Conservation (phyloP, 768 basidiomycete genomes). For the Mycena filopes region DNA sequence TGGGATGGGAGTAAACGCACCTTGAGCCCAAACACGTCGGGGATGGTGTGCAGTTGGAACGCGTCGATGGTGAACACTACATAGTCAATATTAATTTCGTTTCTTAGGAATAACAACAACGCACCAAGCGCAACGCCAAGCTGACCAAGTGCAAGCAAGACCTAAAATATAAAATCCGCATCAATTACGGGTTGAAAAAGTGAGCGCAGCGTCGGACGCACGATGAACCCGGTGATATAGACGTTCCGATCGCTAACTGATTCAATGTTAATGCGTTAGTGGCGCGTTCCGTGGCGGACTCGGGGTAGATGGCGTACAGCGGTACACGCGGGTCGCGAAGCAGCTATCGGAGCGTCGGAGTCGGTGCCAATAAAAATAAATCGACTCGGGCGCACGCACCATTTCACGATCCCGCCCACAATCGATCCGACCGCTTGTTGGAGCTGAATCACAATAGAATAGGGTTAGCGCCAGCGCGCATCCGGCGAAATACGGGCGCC, state of each 20-base stretch:
- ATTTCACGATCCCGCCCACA: conserved; percentile 67
- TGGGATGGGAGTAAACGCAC: too few relatives aligned
- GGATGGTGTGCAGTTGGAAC: conserved; percentile 55
- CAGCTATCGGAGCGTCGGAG: conserved; percentile 45
- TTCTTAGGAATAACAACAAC: not conserved
- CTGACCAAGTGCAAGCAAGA: conserved; percentile 59
- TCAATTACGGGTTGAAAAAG: not conserved
- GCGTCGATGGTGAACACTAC: conserved; percentile 59
- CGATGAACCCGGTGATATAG: conserved; percentile 62
- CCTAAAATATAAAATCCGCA: conserved; percentile 40
- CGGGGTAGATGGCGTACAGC: conserved; percentile 54
- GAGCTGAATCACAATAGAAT: conserved; percentile 32
- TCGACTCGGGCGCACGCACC: not conserved
- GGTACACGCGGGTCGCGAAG: conserved; percentile 71
- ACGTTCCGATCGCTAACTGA: conserved; percentile 69
- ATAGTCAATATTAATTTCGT: not conserved
- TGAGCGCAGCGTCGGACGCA: too few relatives aligned
- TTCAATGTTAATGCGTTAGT: too few relatives aligned
- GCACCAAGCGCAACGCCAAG: conserved; percentile 61
- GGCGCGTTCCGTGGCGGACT: too few relatives aligned
- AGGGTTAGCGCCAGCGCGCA: too few relatives aligned
- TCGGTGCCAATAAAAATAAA: not conserved
- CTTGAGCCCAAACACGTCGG: conserved; percentile 55
- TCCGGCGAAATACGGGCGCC: too few relatives aligned
- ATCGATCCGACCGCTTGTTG: conserved; percentile 54